Evolutionary conservation across 768 basidiomycete genomes (phyloP).

Genomic region (Zangia roseola): DNA sequence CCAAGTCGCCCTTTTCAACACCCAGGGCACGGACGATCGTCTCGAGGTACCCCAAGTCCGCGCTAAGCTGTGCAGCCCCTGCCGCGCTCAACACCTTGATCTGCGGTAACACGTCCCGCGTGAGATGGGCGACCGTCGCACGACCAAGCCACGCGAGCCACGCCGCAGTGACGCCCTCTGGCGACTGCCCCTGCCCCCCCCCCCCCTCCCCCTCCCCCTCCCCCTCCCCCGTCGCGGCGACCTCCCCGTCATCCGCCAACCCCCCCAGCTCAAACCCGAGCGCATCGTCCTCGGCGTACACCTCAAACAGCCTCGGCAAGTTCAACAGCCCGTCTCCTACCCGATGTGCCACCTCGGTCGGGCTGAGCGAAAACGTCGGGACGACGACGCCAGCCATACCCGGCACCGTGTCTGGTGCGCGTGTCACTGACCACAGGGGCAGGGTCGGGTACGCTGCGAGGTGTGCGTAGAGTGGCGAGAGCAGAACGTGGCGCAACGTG

Average conservation of each 20-base stretch:
- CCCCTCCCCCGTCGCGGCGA: slow-evolving; percentile 20
- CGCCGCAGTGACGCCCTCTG: slow-evolving; percentile 81
- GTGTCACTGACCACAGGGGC: slow-evolving; percentile 60
- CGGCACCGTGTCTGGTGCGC: slow-evolving; percentile 16
- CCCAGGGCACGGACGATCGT: slow-evolving; percentile 91
- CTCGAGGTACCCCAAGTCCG: slow-evolving; percentile 85
- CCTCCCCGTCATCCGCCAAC: slow-evolving; percentile 56
- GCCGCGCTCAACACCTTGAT: slow-evolving; percentile 59
- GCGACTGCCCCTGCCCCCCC: slow-evolving; percentile 36
- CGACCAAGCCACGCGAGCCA: slow-evolving; percentile 93
- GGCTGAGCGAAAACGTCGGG: slow-evolving; percentile 91
- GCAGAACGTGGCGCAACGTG: slow-evolving; percentile 77
- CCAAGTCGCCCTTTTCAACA: slow-evolving; percentile 79
- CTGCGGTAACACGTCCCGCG: slow-evolving; percentile 63
- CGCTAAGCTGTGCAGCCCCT: slow-evolving; percentile 81
- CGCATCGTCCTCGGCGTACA: slow-evolving; percentile 90
- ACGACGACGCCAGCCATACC: slow-evolving; percentile 50
- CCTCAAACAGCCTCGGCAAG: slow-evolving; percentile 89
- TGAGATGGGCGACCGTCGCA: slow-evolving; percentile 73
- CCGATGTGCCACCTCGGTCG: slow-evolving; percentile 82
- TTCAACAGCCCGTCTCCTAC: slow-evolving; percentile 94
- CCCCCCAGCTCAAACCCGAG: slow-evolving; percentile 85
- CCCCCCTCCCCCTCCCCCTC: slow-evolving; percentile 1
- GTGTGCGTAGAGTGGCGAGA: slow-evolving; percentile 76
- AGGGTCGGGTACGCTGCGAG: slow-evolving; percentile 69